Conservation (phyloP, 2,329 filamentous ascomycete genomes). For the Hyphodiscus sp. region DNA sequence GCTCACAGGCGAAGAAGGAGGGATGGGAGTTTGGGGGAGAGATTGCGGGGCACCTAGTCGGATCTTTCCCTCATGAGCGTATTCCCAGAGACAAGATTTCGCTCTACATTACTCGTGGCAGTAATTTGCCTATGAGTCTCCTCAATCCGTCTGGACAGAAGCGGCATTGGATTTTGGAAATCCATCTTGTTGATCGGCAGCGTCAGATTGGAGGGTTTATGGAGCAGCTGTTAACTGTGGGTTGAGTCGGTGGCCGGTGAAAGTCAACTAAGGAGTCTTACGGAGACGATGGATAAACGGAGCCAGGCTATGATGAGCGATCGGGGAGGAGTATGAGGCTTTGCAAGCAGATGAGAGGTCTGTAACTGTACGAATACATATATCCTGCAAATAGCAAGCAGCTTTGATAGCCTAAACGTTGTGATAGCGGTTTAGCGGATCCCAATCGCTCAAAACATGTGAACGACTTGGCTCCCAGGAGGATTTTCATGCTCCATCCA, state of each 20-base stretch:
- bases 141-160: slow-evolving; percentile 30
- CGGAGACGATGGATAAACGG: too few species aligned
- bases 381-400: too few species aligned
- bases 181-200: slow-evolving; percentile 33
- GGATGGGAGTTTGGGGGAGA: slow-evolving; percentile 40
- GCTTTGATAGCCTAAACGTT: too few species aligned
- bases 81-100: slow-evolving; percentile 35
- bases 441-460: too few species aligned
- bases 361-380: too few species aligned
- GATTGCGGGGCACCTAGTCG: slow-evolving; percentile 39
- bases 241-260: not conserved
- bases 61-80: slow-evolving; percentile 34
- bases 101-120: slow-evolving; percentile 35
- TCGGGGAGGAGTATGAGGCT: too few species aligned
- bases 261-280: not conserved
- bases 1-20: slow-evolving; percentile 30
- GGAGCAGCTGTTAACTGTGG: slow-evolving; percentile 23
- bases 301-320: too few species aligned
- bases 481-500: too few species aligned
- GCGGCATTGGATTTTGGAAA: slow-evolving; percentile 38
- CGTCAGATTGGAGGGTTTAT: slow-evolving; percentile 32
- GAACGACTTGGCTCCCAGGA: too few species aligned
- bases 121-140: slow-evolving; percentile 29
- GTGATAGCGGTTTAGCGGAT: too few species aligned
- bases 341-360: too few species aligned